Conservation (phyloP, 1,284 basidiomycete genomes). For the Wallemia mellicola region DNA sequence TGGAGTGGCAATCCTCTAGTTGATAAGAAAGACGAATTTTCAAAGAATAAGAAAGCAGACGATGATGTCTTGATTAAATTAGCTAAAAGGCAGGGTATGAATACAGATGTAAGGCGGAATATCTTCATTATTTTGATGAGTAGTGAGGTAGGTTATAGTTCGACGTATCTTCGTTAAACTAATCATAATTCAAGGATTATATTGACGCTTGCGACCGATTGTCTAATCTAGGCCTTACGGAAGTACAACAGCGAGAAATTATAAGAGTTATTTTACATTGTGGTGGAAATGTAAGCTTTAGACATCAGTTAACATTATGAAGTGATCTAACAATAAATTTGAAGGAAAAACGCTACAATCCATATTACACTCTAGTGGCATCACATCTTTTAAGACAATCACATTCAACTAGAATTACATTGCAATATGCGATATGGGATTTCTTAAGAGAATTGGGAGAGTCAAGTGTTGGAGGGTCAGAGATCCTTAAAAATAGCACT, state of each 20-base stretch:
- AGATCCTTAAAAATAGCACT: constrained; percentile 33
- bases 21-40: constrained; percentile 17
- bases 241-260: constrained; percentile 79
- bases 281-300: constrained; percentile 42
- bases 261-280: constrained; percentile 77
- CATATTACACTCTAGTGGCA: constrained; percentile 70
- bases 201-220: constrained; percentile 70
- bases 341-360: constrained; percentile 75
- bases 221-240: constrained; percentile 48
- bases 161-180: too few species aligned
- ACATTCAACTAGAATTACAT: constrained; percentile 51
- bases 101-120: constrained; percentile 69
- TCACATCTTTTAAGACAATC: constrained; percentile 24
- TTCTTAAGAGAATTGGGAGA: constrained; percentile 77
- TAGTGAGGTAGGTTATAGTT: too few species aligned
- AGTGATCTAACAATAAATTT: background rate
- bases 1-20: constrained; percentile 76
- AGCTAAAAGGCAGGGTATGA: constrained; percentile 87
- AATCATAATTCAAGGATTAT: too few species aligned
- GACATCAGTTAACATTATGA: background rate
- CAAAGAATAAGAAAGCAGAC: constrained; percentile 12
- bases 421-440: constrained; percentile 94
- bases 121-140: constrained; percentile 86
- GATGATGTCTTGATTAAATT: constrained; percentile 36
- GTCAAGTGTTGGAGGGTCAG: constrained; percentile 44